Evolutionary conservation across 2,329 filamentous ascomycete genomes (phyloP).

Genomic region (Orbilia oligospora): DNA sequence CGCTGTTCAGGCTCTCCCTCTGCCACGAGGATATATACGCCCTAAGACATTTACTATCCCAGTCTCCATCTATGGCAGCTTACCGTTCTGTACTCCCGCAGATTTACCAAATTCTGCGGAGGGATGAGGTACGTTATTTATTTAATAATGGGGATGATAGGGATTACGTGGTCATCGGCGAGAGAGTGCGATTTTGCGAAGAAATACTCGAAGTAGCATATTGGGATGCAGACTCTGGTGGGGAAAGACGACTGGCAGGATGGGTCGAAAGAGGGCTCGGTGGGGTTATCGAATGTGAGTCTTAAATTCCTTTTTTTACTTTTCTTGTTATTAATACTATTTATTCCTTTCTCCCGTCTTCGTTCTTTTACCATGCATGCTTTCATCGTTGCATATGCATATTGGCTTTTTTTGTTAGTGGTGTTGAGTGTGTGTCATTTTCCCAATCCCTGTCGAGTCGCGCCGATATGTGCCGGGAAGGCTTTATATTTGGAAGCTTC

Average conservation of each 20-base stretch:
- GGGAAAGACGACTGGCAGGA: conserved; percentile 39
- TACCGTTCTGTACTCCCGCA: conserved; percentile 36
- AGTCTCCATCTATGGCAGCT: conserved; percentile 20
- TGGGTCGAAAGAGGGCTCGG: conserved; percentile 55
- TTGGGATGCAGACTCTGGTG: conserved; percentile 55
- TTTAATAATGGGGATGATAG: conserved; percentile 31
- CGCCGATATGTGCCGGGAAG: conserved; percentile 4
- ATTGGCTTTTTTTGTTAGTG: background rate
- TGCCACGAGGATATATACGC: conserved; percentile 35
- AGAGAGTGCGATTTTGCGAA: conserved; percentile 43
- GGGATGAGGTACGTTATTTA: conserved; percentile 41
- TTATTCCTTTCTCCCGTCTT: background rate
- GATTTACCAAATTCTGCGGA: conserved; percentile 31
- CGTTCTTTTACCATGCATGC: background rate
- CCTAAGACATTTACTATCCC: conserved; percentile 16
- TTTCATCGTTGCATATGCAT: background rate
- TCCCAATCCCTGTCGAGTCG: background rate
- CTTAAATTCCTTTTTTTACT: background rate
- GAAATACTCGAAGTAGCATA: conserved; percentile 53
- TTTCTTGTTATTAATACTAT: background rate
- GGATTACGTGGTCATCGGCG: conserved; percentile 11
- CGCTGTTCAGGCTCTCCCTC: conserved; percentile 35
- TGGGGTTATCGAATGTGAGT: conserved; percentile 50
- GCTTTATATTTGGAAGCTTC: conserved; percentile 14
- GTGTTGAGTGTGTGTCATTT: conserved; percentile 28